Conservation (phyloP, 805 yeast species). For the Suhomyces tanzawaensis region DNA sequence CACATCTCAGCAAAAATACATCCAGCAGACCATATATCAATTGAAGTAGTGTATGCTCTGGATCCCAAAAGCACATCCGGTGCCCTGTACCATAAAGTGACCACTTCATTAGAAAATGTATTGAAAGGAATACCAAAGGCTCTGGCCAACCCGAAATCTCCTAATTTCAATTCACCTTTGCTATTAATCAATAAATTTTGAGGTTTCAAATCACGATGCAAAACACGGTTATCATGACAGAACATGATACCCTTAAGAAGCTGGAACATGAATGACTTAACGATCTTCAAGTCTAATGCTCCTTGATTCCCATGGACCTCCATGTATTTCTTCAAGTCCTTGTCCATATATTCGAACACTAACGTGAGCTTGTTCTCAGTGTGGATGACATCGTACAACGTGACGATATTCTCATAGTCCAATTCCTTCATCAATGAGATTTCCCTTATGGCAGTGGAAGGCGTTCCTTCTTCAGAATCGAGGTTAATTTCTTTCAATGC, state of each 20-base stretch:
- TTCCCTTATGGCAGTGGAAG: conserved; percentile 96
- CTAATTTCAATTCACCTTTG: conserved; percentile 90
- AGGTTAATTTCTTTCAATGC: conserved; percentile 93
- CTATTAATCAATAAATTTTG: conserved; percentile 86
- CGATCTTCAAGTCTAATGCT: conserved; percentile 67
- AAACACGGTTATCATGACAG: conserved; percentile 81
- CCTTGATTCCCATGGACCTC: conserved; percentile 77
- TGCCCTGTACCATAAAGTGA: conserved; percentile 96
- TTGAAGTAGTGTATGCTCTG: conserved; percentile 92
- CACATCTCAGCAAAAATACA: conserved; percentile 98
- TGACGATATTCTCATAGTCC: conserved; percentile 88
- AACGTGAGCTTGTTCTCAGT: conserved; percentile 92
- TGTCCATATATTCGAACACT: conserved; percentile 91
- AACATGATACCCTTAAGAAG: conserved; percentile 83
- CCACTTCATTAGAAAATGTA: conserved; percentile 96
- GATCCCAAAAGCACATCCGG: conserved; percentile 96
- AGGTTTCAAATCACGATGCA: conserved; percentile 88
- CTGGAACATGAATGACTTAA: conserved; percentile 93
- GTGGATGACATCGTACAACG: conserved; percentile 92
- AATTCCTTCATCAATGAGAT: conserved; percentile 93
- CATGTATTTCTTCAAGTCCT: conserved; percentile 93
- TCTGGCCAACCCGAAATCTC: conserved; percentile 95
- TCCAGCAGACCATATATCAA: conserved; percentile 98
- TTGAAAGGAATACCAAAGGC: conserved; percentile 98
- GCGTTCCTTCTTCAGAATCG: conserved; percentile 97